Evolutionary conservation across 1,139 yeast species (phyloP), one percentile per base, ranked within the genome.

Genomic region (Saccharomyces hybrid): DNA sequence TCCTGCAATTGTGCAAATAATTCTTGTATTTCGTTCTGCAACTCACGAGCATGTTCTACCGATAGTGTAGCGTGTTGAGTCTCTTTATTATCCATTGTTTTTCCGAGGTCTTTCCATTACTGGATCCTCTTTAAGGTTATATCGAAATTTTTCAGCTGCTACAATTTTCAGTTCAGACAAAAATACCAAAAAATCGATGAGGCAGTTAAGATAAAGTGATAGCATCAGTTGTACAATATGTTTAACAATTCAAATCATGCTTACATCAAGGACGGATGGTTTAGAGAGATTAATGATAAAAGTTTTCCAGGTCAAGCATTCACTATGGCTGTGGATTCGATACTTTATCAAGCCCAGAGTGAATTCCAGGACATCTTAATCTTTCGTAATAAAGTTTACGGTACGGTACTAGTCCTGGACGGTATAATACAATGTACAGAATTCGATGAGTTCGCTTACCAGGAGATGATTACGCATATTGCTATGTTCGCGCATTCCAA

Each of bases 231-330:
- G 27, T 44, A n/a, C 30, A 44, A 25, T 8, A 44, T 44, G 48
- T 13, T 44, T 44, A 44, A 44, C 28, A 25, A 20, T 25, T 25
- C 48, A 20, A 20, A 5, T n/a, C 64, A 60, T 51, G 58, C 63
- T 5, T 52, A 54, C 25, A 68, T 73, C 48, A 58, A 62, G 51
- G 88, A 89, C 72, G 97, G 97, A 57, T 91, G 98, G 98, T 91
- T 91, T 71, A 82, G 85, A 61, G 98, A 91, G 73, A 78, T 86
- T 59, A 86, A 88, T 59, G 89, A 89, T 68, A 85, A 88, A 67
- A 82, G 81, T 78, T 93, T 96, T 86, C 97, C 97, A 14, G 99
- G 99, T 54, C 97, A 91, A 76, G 97, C 96, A 55, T 82, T 93
- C 81, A 81, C 88, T 51, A 78, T 93, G 61, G 80, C 81, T 63